phyloP scores from a whole-genome alignment of 225 moss, liverwort and hornwort species.

The Asterella californica region DNA sequence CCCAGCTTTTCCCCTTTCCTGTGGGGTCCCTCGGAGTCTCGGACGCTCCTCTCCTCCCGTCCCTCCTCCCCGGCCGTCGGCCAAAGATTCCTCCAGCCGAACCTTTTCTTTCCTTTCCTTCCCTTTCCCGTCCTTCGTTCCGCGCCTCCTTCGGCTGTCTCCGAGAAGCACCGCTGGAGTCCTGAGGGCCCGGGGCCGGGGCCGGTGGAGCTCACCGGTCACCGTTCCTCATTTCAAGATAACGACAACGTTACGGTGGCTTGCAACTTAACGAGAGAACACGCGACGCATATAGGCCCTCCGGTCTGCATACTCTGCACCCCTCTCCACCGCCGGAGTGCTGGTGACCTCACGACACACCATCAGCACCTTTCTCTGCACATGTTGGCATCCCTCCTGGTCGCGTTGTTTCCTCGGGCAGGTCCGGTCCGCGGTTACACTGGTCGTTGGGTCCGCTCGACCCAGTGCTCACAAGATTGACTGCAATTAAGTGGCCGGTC shows the following conservation, averaged over 20 bases:
- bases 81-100: not conserved
- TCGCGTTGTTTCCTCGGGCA: not conserved
- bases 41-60: not conserved
- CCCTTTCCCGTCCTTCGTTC: not conserved
- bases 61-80: not conserved
- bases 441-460: not conserved
- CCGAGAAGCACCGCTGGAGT: not conserved
- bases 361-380: no score
- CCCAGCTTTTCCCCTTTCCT: not conserved
- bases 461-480: not conserved
- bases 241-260: not conserved
- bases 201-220: not conserved
- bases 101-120: not conserved
- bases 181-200: not conserved
- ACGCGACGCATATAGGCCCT: no score
- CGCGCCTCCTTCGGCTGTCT: not conserved
- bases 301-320: not conserved
- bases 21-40: not conserved
- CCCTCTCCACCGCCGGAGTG: not conserved
- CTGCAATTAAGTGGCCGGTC: not conserved
- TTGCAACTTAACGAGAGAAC: no score
- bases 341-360: not conserved
- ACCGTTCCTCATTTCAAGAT: not conserved
- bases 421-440: not conserved
- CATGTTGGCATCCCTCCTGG: not conserved